phyloP scores from a whole-genome alignment of 371 early-diverging fungal species.

The Conidiobolus incongruus region DNA sequence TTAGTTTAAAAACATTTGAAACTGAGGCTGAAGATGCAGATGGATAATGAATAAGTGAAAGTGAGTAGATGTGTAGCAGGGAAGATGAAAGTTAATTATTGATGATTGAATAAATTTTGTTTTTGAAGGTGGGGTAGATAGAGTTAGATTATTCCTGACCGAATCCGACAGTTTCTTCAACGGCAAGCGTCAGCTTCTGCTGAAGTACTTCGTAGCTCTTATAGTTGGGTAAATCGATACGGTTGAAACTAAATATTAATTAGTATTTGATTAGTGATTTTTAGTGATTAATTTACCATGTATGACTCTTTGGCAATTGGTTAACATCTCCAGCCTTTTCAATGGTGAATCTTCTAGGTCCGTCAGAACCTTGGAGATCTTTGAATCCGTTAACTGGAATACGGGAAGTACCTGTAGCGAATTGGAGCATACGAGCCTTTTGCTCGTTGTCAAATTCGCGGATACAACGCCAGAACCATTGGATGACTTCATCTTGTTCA shows the following conservation, averaged over 20 bases:
- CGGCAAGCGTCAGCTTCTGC: conserved; percentile 67
- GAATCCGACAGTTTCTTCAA: conserved; percentile 80
- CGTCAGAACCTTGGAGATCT: conserved; percentile 92
- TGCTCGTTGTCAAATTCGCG: conserved; percentile 75
- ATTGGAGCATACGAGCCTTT: conserved; percentile 86
- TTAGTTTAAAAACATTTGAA: too few species aligned
- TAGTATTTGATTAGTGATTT: neutral
- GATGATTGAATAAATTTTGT: too few species aligned
- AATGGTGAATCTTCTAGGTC: conserved; percentile 87
- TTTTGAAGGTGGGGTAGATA: too few species aligned
- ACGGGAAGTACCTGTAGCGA: conserved; percentile 94
- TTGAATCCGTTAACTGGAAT: conserved; percentile 98
- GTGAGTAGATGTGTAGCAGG: too few species aligned
- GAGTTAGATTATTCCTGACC: conserved; percentile 33
- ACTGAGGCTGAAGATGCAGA: too few species aligned
- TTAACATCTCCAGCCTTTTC: conserved; percentile 78
- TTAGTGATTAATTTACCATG: conserved; percentile 34
- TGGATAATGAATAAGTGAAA: too few species aligned
- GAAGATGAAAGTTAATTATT: too few species aligned
- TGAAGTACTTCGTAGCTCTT: conserved; percentile 38
- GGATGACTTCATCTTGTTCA: conserved; percentile 82
- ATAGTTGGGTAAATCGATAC: conserved; percentile 90
- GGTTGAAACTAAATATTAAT: conserved; percentile 50
- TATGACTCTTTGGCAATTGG: conserved; percentile 80
- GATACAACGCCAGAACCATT: conserved; percentile 95